These are phyloP conservation scores for Eimeria praecox DNA, from an alignment of 169 alveolate genomes.

Conservation along the genomic window DNA sequence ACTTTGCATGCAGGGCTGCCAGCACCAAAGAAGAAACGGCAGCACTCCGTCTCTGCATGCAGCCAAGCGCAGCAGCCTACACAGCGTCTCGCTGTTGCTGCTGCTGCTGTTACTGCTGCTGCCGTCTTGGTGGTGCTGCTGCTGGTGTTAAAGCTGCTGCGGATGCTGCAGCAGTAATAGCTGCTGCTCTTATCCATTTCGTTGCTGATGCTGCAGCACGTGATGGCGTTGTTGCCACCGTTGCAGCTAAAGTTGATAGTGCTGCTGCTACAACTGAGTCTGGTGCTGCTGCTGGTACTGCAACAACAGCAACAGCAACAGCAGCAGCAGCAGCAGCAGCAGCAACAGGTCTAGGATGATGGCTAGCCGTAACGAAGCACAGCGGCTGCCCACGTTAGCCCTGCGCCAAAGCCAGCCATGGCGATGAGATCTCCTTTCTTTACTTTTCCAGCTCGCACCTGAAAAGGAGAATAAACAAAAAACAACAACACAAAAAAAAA, in stretches of 20 bases:
- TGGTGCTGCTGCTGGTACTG: conserved; percentile 23
- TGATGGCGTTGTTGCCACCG: neutral
- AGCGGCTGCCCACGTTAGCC: conserved; percentile 87
- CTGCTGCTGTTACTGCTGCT: too few relatives aligned
- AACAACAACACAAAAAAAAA: neutral
- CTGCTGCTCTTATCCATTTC: neutral
- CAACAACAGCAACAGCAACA: conserved; percentile 21
- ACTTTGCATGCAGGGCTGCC: neutral
- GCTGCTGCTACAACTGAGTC: neutral
- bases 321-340: conserved; percentile 8
- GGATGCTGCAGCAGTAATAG: conserved; percentile 7
- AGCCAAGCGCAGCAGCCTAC: too few relatives aligned
- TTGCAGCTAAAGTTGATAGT: neutral
- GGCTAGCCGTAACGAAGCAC: conserved; percentile 83
- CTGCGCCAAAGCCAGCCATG: conserved; percentile 89
- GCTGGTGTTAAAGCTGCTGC: neutral
- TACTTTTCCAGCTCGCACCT: conserved; percentile 84
- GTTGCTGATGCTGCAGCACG: neutral
- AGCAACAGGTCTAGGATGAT: neutral
- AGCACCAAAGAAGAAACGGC: neutral
- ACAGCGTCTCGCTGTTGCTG: too few relatives aligned
- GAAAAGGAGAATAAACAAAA: neutral
- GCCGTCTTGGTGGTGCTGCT: too few relatives aligned
- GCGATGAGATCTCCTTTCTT: conserved; percentile 85
- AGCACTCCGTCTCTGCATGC: too few relatives aligned